These are phyloP conservation scores for Onygenales sp. DNA, from an alignment of 2,329 filamentous ascomycete species.

Conservation along the genomic window DNA sequence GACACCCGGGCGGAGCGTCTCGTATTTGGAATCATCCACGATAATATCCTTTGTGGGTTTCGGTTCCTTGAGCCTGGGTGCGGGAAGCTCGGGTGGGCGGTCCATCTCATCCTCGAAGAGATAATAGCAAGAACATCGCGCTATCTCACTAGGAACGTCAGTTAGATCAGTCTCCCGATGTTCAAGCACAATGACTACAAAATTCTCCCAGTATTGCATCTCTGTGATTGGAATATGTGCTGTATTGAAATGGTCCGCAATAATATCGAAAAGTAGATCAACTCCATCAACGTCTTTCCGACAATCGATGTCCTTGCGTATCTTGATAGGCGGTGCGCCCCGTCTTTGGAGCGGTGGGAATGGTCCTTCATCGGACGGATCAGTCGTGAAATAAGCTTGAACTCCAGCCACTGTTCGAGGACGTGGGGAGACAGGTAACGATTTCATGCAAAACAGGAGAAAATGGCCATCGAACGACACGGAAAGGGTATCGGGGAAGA, in stretches of 20 bases:
- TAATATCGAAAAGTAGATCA: conserved; percentile 6
- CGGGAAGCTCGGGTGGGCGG: background rate
- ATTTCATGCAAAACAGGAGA: background rate
- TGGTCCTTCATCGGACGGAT: conserved; percentile 4
- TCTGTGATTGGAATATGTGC: conserved; percentile 6
- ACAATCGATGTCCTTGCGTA: conserved; percentile 4
- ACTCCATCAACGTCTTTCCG: conserved; percentile 1
- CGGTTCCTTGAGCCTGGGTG: background rate
- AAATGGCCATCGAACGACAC: conserved; percentile 1
- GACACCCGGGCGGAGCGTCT: conserved; percentile 5
- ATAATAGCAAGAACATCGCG: conserved; percentile 7
- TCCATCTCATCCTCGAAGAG: conserved; percentile 5
- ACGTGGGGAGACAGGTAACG: conserved; percentile 6
- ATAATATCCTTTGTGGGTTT: background rate
- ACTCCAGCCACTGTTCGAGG: conserved; percentile 7
- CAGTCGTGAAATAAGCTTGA: conserved; percentile 7
- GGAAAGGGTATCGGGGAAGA: background rate
- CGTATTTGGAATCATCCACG: conserved; percentile 4
- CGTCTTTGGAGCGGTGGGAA: background rate
- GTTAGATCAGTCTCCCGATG: background rate
- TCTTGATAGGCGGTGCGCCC: conserved; percentile 1
- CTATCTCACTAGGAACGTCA: conserved; percentile 5
- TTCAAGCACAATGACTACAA: conserved; percentile 9
- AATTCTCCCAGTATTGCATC: conserved; percentile 7
- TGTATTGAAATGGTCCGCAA: conserved; percentile 5